Evolutionary conservation across 148 eudicot species (phyloP).

Genomic region (Gaultheria prostrata): DNA sequence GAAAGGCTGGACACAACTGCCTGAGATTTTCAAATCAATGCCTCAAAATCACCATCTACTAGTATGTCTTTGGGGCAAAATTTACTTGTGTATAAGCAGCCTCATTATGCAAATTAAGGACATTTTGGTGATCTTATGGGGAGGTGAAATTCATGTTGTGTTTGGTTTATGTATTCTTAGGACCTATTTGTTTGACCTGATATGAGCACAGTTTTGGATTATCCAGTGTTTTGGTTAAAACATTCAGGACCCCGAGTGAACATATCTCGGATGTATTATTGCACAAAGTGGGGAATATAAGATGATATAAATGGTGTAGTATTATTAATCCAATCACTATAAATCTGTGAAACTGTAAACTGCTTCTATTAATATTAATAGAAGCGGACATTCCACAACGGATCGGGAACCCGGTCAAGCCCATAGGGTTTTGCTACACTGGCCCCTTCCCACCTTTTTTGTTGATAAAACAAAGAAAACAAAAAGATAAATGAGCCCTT

Average conservation of each 20-base stretch:
- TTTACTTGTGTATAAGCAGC: not conserved
- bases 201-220: not conserved
- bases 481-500: too few species aligned
- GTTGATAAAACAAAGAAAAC: too few species aligned
- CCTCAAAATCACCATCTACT: not conserved
- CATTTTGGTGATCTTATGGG: not conserved
- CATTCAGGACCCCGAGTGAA: not conserved
- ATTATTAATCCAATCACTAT: not conserved
- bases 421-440: too few species aligned
- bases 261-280: not conserved
- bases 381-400: too few species aligned
- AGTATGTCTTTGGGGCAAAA: not conserved
- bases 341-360: not conserved
- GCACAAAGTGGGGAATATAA: not conserved
- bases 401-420: too few species aligned
- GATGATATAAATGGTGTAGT: not conserved
- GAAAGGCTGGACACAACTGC: constrained; percentile 67
- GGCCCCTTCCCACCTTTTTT: too few species aligned
- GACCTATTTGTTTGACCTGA: not conserved
- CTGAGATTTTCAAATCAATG: constrained; percentile 24
- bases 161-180: not conserved
- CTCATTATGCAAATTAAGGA: not conserved
- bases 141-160: not conserved
- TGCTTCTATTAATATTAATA: too few species aligned
- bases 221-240: not conserved